These are phyloP conservation scores for Harrya chromipes DNA, from an alignment of 768 basidiomycete species.

Conservation along the genomic window DNA sequence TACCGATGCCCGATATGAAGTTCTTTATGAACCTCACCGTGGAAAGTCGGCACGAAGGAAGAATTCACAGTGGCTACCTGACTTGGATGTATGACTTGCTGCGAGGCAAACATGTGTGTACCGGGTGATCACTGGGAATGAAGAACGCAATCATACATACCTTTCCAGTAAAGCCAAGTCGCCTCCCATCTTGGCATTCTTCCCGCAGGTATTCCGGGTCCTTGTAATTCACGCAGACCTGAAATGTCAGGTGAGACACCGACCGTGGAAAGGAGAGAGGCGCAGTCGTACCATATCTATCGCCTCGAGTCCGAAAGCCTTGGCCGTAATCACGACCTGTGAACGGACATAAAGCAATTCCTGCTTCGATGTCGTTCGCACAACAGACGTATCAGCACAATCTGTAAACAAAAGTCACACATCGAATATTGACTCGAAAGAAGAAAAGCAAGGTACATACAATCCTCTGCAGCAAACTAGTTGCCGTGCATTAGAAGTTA, in stretches of 20 bases:
- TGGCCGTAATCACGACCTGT: constrained; percentile 75
- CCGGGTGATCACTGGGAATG: background rate
- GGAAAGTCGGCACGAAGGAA: constrained; percentile 70
- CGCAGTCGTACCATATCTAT: constrained; percentile 75
- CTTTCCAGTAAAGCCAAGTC: constrained; percentile 91
- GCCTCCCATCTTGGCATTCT: constrained; percentile 76
- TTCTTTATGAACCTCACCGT: constrained; percentile 43
- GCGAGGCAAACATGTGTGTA: constrained; percentile 4
- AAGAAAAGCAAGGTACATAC: constrained; percentile 39
- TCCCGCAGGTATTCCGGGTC: constrained; percentile 61
- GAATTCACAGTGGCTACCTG: constrained; percentile 78
- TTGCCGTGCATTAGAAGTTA: background rate
- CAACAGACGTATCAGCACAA: constrained; percentile 84
- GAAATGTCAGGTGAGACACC: constrained; percentile 1
- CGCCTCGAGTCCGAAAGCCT: constrained; percentile 77
- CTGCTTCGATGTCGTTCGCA: constrained; percentile 66
- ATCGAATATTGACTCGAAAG: background rate
- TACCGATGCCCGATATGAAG: background rate
- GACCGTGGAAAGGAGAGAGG: background rate
- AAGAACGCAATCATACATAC: constrained; percentile 37
- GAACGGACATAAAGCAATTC: constrained; percentile 86
- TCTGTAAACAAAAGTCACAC: constrained; percentile 43
- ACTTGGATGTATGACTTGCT: constrained; percentile 94
- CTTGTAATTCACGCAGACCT: constrained; percentile 90
- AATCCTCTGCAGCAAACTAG: constrained; percentile 95